phyloP scores from a whole-genome alignment of 257 asterid species.

The Vinca minor region DNA sequence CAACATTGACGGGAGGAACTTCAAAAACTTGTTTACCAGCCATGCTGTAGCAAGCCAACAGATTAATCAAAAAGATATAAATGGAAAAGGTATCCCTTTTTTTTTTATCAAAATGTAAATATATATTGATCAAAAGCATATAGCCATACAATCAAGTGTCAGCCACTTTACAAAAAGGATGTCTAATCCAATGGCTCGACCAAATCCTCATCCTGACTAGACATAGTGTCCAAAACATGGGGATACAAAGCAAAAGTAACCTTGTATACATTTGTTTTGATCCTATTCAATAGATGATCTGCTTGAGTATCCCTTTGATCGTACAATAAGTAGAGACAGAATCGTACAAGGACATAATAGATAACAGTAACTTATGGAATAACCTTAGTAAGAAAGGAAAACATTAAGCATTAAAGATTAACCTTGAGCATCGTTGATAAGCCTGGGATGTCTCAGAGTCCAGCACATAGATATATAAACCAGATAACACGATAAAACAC shows the following conservation, averaged over 20 bases:
- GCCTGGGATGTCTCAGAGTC: constrained; percentile 77
- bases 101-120: no score
- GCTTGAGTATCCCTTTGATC: no score
- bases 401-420: constrained; percentile 12
- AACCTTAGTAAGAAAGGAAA: not conserved
- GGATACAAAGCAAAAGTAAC: no score
- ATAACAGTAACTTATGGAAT: not conserved
- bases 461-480: constrained; percentile 74
- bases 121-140: no score
- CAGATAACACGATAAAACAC: constrained; percentile 77
- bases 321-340: not conserved
- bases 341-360: not conserved
- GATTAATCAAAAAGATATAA: not conserved
- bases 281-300: no score
- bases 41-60: constrained; percentile 51
- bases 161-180: no score
- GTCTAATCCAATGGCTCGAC: no score
- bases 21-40: constrained; percentile 92
- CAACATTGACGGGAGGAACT: constrained; percentile 79
- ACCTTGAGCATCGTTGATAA: constrained; percentile 95
- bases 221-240: no score
- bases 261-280: no score
- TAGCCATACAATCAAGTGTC: no score
- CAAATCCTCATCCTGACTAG: no score
- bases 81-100: no score